Evolutionary conservation across 78 protist species (phyloP).

Genomic region (Dictyostelium purpureum): DNA sequence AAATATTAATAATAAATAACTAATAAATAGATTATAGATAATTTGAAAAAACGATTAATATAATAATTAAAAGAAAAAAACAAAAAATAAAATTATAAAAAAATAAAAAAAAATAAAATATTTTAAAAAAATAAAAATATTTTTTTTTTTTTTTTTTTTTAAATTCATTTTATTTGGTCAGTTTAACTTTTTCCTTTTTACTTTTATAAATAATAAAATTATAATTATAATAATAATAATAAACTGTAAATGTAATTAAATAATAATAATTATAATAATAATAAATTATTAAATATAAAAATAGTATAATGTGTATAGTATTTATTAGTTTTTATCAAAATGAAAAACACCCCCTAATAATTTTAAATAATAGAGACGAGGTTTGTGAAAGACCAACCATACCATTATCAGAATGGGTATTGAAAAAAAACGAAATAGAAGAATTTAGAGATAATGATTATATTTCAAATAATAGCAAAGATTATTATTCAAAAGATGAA

Average conservation of each 20-base stretch:
- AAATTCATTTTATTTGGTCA: too few relatives aligned
- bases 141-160: not conserved
- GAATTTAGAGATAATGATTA: too few relatives aligned
- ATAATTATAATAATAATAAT: not conserved
- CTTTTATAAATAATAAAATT: too few relatives aligned
- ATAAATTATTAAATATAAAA: not conserved
- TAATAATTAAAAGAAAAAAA: not conserved
- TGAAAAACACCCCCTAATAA: slow-evolving; percentile 4
- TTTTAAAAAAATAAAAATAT: not conserved
- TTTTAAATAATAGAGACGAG: slow-evolving; percentile 35
- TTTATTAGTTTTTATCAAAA: slow-evolving; percentile 2
- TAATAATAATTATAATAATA: not conserved
- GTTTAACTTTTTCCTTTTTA: too few relatives aligned
- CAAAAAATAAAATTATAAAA: not conserved
- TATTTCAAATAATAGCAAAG: not conserved
- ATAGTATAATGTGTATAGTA: slow-evolving; percentile 1
- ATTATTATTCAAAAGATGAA: not conserved
- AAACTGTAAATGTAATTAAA: not conserved
- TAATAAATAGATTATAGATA: too few relatives aligned
- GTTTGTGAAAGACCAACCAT: slow-evolving; percentile 1
- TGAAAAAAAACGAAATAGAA: not conserved
- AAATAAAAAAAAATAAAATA: not conserved
- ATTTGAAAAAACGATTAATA: too few relatives aligned
- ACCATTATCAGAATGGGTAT: not conserved
- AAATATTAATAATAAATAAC: too few relatives aligned